Conservation (phyloP, 208 protist genomes). For the Trypanosoma scelopori region DNA sequence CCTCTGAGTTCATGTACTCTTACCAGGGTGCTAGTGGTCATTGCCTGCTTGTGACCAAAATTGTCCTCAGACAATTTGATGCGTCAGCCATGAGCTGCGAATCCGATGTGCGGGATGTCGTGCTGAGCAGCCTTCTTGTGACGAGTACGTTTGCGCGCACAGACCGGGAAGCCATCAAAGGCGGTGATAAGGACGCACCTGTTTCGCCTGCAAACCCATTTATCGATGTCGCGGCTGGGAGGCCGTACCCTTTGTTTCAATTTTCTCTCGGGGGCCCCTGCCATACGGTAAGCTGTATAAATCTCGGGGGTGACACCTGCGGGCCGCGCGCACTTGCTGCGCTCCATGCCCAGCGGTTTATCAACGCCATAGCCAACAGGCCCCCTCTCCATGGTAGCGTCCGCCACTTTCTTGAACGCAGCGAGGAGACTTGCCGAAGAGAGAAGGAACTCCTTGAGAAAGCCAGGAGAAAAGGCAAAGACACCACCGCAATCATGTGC, state of each 20-base stretch:
- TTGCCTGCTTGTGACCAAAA: neutral
- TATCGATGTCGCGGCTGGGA: neutral
- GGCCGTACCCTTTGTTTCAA: neutral
- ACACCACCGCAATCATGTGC: neutral
- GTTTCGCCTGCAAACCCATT: neutral
- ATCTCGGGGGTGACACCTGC: neutral
- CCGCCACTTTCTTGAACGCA: neutral
- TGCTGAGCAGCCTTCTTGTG: constrained; percentile 2
- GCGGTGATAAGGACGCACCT: neutral
- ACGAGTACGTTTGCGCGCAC: neutral
- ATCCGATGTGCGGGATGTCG: neutral
- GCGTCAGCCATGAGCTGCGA: neutral
- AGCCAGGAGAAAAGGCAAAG: neutral
- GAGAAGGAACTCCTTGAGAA: neutral
- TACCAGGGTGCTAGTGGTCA: neutral
- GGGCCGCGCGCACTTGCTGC: neutral
- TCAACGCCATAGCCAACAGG: neutral
- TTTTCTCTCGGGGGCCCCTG: neutral
- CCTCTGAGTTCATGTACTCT: constrained; percentile 3
- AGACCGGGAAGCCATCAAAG: neutral
- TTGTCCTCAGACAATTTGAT: constrained; percentile 7
- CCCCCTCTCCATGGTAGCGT: neutral
- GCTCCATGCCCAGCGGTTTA: neutral
- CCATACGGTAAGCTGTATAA: constrained; percentile 5
- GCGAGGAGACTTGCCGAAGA: neutral